phyloP scores from a whole-genome alignment of 2,329 filamentous ascomycete genomes.

The Lachnellula suecica region DNA sequence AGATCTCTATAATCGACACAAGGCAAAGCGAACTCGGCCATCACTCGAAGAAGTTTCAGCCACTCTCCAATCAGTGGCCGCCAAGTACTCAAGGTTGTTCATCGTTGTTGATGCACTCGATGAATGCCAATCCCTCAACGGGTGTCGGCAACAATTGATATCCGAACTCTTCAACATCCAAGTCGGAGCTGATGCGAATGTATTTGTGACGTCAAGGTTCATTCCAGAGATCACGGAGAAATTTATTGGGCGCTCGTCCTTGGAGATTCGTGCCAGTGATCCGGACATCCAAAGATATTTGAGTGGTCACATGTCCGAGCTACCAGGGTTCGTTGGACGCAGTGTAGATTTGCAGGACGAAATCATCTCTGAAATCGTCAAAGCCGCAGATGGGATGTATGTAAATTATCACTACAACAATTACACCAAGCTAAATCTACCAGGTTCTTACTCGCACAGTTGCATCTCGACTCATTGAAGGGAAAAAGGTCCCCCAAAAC shows the following conservation, averaged over 20 bases:
- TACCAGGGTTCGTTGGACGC: slow-evolving; percentile 16
- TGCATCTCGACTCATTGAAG: slow-evolving; percentile 33
- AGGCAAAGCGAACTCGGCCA: slow-evolving; percentile 17
- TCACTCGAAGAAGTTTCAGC: slow-evolving; percentile 24
- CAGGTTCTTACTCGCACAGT: slow-evolving; percentile 29
- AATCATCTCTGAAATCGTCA: slow-evolving; percentile 19
- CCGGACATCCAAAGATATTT: slow-evolving; percentile 33
- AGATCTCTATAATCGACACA: slow-evolving; percentile 26
- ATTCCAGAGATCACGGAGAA: slow-evolving; percentile 23
- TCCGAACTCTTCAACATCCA: slow-evolving; percentile 26
- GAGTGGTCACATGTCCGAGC: slow-evolving; percentile 18
- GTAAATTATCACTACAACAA: slow-evolving; percentile 7
- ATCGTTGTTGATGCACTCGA: slow-evolving; percentile 18
- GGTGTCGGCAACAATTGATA: slow-evolving; percentile 26
- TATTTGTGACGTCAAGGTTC: slow-evolving; percentile 35
- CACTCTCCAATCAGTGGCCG: slow-evolving; percentile 19
- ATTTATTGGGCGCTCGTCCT: slow-evolving; percentile 15
- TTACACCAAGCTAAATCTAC: background rate
- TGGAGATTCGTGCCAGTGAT: slow-evolving; percentile 33
- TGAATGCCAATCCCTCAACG: slow-evolving; percentile 14
- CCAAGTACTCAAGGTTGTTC: slow-evolving; percentile 20
- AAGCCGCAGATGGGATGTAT: slow-evolving; percentile 31
- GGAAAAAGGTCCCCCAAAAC: slow-evolving; percentile 28
- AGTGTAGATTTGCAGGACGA: slow-evolving; percentile 20
- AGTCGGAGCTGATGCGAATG: slow-evolving; percentile 11